phyloP scores from a whole-genome alignment of 2,329 filamentous ascomycete species.

The Biscogniauxia sp. region DNA sequence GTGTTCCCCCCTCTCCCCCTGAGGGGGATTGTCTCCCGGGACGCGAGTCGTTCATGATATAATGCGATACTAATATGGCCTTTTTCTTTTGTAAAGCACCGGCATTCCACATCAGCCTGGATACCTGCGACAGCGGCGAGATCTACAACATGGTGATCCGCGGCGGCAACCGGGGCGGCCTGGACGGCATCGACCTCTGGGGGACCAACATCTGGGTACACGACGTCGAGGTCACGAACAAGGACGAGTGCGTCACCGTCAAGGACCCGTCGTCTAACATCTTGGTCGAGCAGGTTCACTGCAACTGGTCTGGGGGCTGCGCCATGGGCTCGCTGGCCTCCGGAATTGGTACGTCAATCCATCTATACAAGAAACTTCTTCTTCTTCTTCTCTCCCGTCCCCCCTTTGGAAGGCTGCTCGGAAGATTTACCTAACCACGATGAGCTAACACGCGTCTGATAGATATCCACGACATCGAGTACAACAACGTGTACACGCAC shows the following conservation, averaged over 20 bases:
- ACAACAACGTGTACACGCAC: conserved; percentile 57
- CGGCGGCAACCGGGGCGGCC: conserved; percentile 47
- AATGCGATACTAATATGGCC: neutral
- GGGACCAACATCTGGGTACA: conserved; percentile 56
- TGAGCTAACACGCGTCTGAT: too few relatives aligned
- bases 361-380: neutral
- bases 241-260: conserved; percentile 8
- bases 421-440: neutral
- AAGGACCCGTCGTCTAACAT: conserved; percentile 29
- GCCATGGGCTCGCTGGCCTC: conserved; percentile 54
- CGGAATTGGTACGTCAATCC: conserved; percentile 32
- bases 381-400: too few relatives aligned
- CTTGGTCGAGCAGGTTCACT: conserved; percentile 59
- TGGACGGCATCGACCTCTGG: conserved; percentile 57
- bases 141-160: conserved; percentile 55
- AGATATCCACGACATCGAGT: conserved; percentile 50
- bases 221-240: conserved; percentile 58
- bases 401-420: too few relatives aligned
- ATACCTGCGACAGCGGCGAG: conserved; percentile 48
- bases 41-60: too few relatives aligned
- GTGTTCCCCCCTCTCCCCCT: too few relatives aligned
- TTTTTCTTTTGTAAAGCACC: conserved; percentile 2
- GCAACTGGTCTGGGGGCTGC: conserved; percentile 57
- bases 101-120: conserved; percentile 44
- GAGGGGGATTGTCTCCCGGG: too few relatives aligned